Evolutionary conservation across 2,329 filamentous ascomycete species (phyloP).

Genomic region (Claviceps sp.): DNA sequence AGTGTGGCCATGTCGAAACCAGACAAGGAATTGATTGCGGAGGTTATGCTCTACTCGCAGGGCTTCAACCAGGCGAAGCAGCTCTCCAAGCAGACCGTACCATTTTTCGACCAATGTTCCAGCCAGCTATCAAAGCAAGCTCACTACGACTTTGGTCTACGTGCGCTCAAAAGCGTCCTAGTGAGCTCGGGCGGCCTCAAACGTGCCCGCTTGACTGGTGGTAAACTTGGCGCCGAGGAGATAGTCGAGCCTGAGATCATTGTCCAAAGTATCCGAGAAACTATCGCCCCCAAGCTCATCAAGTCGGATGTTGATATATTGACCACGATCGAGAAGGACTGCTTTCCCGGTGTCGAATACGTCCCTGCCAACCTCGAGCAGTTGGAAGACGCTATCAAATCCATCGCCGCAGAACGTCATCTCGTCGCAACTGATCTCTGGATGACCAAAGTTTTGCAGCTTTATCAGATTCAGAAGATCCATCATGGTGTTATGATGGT

Average conservation of each 20-base stretch:
- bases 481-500: constrained; percentile 99
- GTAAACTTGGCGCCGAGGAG: constrained; percentile 49
- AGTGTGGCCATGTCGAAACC: constrained; percentile 99
- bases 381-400: constrained; percentile 67
- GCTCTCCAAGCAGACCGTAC: constrained; percentile 88
- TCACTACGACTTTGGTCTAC: constrained; percentile 96
- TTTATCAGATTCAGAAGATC: constrained; percentile 95
- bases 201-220: constrained; percentile 57
- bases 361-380: constrained; percentile 74
- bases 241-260: constrained; percentile 92
- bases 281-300: constrained; percentile 94
- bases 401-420: constrained; percentile 71
- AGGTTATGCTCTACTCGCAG: constrained; percentile 99
- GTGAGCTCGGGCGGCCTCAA: constrained; percentile 96
- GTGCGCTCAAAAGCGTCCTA: constrained; percentile 94
- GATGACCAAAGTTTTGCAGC: constrained; percentile 94
- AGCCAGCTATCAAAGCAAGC: constrained; percentile 81
- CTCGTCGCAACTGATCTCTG: constrained; percentile 85
- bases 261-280: constrained; percentile 95
- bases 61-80: constrained; percentile 94
- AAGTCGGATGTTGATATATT: constrained; percentile 83
- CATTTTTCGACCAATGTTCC: constrained; percentile 91
- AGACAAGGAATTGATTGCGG: constrained; percentile 97
- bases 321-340: constrained; percentile 65
- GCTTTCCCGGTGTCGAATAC: constrained; percentile 89